Evolutionary conservation across 1,139 yeast genomes (phyloP).

Genomic region (Lodderomyces parapsilosis): DNA sequence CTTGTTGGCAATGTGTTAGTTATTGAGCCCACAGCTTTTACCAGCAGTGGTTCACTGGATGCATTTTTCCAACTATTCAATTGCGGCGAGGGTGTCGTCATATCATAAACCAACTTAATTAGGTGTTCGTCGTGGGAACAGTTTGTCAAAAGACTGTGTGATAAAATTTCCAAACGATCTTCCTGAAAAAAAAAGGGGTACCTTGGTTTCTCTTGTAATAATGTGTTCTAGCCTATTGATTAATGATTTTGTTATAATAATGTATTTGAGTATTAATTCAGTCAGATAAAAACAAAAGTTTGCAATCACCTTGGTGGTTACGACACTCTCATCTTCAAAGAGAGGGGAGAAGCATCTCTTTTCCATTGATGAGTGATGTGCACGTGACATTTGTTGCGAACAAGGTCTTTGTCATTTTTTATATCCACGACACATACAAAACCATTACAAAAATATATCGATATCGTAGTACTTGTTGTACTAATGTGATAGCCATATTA

Average conservation of each 20-base stretch:
- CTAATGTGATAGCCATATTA: no score
- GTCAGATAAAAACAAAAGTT: constrained; percentile 3
- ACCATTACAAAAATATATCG: no score
- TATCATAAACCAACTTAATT: no score
- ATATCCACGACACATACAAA: no score
- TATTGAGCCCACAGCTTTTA: background rate
- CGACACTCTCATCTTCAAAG: no score
- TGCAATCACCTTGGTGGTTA: constrained; percentile 27
- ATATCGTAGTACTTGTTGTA: no score
- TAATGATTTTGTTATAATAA: background rate
- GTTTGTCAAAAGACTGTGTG: no score
- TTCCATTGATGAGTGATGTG: no score
- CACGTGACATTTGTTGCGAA: no score
- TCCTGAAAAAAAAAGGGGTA: background rate
- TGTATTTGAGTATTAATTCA: background rate
- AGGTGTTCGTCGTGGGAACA: no score
- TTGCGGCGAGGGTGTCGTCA: background rate
- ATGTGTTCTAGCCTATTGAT: background rate
- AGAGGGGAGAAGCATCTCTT: no score
- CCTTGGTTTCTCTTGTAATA: background rate
- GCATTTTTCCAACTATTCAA: background rate
- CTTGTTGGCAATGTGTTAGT: background rate
- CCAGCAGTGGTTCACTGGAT: background rate
- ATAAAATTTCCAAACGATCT: background rate
- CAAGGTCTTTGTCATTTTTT: no score